Evolutionary conservation across 2,329 filamentous ascomycete species (phyloP).

Genomic region (Pyrenochaeta sp.): DNA sequence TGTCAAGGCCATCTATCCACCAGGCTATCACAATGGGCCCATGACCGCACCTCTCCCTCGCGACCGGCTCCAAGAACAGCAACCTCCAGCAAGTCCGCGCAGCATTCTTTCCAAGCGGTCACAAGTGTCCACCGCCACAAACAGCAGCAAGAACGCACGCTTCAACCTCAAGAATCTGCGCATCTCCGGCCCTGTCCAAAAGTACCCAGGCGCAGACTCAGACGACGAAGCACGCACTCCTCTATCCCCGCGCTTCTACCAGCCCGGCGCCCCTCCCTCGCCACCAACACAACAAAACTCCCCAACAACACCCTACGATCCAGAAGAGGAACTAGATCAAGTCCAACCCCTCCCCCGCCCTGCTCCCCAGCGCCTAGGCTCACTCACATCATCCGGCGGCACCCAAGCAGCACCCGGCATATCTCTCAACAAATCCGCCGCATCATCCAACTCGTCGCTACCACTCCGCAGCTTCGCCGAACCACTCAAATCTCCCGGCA

Average conservation of each 20-base stretch:
- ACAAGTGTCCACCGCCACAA: conserved; percentile 48
- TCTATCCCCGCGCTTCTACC: conserved; percentile 65
- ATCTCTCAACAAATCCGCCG: conserved; percentile 18
- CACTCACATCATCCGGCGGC: conserved; percentile 5
- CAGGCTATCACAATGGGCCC: conserved; percentile 43
- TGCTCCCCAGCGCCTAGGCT: conserved; percentile 41
- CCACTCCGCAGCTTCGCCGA: conserved; percentile 48
- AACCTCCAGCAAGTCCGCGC: conserved; percentile 41
- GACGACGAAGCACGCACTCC: conserved; percentile 61
- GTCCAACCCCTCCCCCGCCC: conserved; percentile 49
- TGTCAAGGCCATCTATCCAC: conserved; percentile 59
- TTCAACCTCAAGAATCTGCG: conserved; percentile 63
- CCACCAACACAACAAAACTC: conserved; percentile 55
- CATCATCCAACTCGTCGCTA: conserved; percentile 30
- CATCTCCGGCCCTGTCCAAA: conserved; percentile 65
- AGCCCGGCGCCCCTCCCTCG: conserved; percentile 62
- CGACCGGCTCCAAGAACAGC: conserved; percentile 22
- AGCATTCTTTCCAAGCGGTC: conserved; percentile 48
- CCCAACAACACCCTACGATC: conserved; percentile 40
- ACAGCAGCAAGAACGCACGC: conserved; percentile 50
- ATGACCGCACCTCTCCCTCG: conserved; percentile 35
- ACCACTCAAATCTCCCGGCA: conserved; percentile 39
- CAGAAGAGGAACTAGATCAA: conserved; percentile 45
- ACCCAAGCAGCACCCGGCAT: conserved; percentile 12
- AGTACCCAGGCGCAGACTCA: conserved; percentile 50